Evolutionary conservation across 805 yeast species (phyloP), one percentile per base, ranked within the genome.

Genomic region (Osmozyma mogii): DNA sequence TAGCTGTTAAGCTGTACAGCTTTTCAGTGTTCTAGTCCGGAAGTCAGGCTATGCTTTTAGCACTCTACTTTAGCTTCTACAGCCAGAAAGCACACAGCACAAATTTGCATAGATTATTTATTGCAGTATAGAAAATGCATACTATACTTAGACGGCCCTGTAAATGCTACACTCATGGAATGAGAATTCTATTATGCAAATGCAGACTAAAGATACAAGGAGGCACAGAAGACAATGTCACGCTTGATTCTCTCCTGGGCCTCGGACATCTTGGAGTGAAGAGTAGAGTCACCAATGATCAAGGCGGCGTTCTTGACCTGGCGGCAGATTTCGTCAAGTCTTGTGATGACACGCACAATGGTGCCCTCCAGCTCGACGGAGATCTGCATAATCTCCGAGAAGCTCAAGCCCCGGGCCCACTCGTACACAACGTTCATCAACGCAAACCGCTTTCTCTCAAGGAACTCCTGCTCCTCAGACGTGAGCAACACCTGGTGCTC

Each of bases 191-290:
- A n/a, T n/a, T n/a, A n/a, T n/a, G n/a, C n/a, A n/a, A n/a, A n/a
- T n/a, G n/a, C n/a, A 16, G 18, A 20, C 39, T 66, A 88, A 41
- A 89, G 61, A 51, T 92, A 92, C 36, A 92, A 70, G 34, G 95
- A 83, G 4, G 97, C 96, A 52, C 97, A 92, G 58, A 92, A 92
- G 0, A 92, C 97, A 44, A 92, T 92, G 53, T 92, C 98, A 46
- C 99, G 75, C 58, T 89, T 89, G 51, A 92, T 92, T 54, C 76
- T 74, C 50, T 92, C 97, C 57, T 89, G 97, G 0, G 96, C 96
- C 32, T 75, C 80, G 13, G 75, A 68, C 92, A 92, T 85, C 56
- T 89, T 89, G 27, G 84, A 66, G 54, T 87, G 94, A 39, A 92
- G 68, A n/a, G 73, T 72, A 5, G 94, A 77, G 54, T 92, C 96